phyloP scores from a whole-genome alignment of 164 flowering plant species.

The Annona squamosa region DNA sequence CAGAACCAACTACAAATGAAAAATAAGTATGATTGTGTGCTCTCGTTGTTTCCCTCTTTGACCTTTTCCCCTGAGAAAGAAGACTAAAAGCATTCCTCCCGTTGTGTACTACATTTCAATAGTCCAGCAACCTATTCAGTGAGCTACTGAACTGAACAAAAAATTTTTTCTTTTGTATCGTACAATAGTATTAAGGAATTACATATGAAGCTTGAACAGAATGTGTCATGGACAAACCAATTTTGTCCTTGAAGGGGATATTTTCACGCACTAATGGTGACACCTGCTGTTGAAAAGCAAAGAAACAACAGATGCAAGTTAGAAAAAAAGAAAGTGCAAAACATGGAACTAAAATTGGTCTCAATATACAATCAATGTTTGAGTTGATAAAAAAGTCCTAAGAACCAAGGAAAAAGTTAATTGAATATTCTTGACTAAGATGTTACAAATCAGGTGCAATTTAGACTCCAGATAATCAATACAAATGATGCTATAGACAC shows the following conservation, averaged over 20 bases:
- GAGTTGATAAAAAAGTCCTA: no score
- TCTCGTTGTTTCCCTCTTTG: background rate
- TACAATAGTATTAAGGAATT: background rate
- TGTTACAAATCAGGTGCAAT: background rate
- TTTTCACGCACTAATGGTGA: background rate
- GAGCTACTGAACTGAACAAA: constrained; percentile 5
- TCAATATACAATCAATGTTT: no score
- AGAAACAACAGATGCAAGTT: background rate
- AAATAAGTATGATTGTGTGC: background rate
- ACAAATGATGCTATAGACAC: background rate
- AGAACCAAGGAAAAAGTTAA: background rate
- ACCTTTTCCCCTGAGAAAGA: background rate
- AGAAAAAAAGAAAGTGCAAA: background rate
- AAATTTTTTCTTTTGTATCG: constrained; percentile 8
- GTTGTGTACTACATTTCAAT: background rate
- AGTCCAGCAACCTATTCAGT: constrained; percentile 1
- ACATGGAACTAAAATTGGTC: background rate
- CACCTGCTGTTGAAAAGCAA: constrained; percentile 4
- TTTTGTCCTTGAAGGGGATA: constrained; percentile 9
- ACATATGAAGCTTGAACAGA: constrained; percentile 2
- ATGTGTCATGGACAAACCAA: constrained; percentile 7
- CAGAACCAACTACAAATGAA: background rate
- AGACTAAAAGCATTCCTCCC: background rate
- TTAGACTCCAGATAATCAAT: background rate
- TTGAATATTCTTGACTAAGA: background rate